A percentile compares a stretch with the other conserved stretches of the same genome.
These are phyloP conservation scores for Coemansia reversa DNA, from an alignment of 192 early-diverging fungal genomes.

Conservation along the genomic window DNA sequence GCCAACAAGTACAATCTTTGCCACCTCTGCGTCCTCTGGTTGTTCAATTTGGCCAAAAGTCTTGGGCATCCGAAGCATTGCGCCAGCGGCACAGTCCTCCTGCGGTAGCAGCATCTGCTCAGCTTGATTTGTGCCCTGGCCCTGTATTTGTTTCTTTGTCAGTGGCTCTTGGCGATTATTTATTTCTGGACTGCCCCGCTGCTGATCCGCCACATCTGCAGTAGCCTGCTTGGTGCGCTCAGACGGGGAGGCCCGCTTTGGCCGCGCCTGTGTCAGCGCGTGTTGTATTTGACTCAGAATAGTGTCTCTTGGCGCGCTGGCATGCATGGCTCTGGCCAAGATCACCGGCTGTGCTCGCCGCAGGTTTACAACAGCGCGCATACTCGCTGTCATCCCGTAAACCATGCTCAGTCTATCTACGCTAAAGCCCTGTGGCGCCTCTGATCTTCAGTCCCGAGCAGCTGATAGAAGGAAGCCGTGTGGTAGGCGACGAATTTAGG, in stretches of 20 bases:
- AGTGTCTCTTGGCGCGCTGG: slow-evolving; percentile 2
- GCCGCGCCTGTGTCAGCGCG: slow-evolving; percentile 30
- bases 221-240: slow-evolving; percentile 6
- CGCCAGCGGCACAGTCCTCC: not conserved
- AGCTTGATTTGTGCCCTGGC: slow-evolving; percentile 3
- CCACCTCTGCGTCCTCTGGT: slow-evolving; percentile 60
- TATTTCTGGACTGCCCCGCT: slow-evolving; percentile 6
- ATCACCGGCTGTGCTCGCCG: not conserved
- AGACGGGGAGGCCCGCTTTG: not conserved
- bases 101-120: not conserved
- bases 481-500: not conserved
- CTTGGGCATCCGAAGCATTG: slow-evolving; percentile 32
- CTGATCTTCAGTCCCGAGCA: not conserved
- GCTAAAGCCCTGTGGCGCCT: not conserved
- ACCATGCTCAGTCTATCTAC: not conserved
- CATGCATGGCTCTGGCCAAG: slow-evolving; percentile 1
- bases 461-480: not conserved
- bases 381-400: not conserved
- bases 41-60: slow-evolving; percentile 53
- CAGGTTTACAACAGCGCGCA: not conserved
- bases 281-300: slow-evolving; percentile 22
- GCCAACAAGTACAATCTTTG: slow-evolving; percentile 65
- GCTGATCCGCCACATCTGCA: not conserved
- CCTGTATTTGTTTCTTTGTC: not conserved
- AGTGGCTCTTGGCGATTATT: not conserved